A percentile compares a stretch with the other conserved stretches of the same genome.
These are phyloP conservation scores for Porogramme epimiltina DNA, from an alignment of 1,284 basidiomycete genomes.

Conservation along the genomic window DNA sequence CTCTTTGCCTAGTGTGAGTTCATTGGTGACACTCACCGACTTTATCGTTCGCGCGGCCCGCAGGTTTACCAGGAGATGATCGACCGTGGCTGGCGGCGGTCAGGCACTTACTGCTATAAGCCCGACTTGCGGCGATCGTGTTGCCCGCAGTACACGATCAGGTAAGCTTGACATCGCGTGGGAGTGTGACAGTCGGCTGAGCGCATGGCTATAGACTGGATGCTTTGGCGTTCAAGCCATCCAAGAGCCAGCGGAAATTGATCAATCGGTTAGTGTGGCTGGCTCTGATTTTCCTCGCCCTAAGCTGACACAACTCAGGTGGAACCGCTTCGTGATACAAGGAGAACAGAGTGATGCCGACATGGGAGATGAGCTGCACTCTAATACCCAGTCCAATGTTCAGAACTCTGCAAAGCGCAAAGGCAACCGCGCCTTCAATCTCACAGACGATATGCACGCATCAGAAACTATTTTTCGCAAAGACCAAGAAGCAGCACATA, in stretches of 20 bases:
- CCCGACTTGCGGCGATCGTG: constrained; percentile 83
- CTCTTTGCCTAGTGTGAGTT: too few species aligned
- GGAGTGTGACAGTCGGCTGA: too few species aligned
- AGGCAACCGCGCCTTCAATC: constrained; percentile 30
- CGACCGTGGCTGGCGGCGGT: constrained; percentile 88
- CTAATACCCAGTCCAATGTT: background rate
- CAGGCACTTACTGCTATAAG: constrained; percentile 82
- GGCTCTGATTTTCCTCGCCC: constrained; percentile 39
- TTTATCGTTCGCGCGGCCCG: background rate
- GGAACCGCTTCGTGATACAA: constrained; percentile 72
- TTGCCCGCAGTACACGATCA: constrained; percentile 93
- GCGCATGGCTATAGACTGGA: constrained; percentile 58
- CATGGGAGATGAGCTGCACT: background rate
- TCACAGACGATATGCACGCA: constrained; percentile 51
- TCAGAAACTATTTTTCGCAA: constrained; percentile 33
- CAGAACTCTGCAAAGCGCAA: background rate
- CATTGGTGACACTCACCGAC: background rate
- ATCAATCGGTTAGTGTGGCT: constrained; percentile 55
- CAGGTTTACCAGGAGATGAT: constrained; percentile 82
- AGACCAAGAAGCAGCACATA: constrained; percentile 33
- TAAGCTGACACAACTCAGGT: constrained; percentile 59
- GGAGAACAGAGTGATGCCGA: constrained; percentile 42
- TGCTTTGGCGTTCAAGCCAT: constrained; percentile 67
- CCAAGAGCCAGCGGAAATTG: constrained; percentile 80
- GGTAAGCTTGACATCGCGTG: constrained; percentile 39